phyloP scores from a whole-genome alignment of 2,329 filamentous ascomycete species.

The Ophiostoma angusticollis region DNA sequence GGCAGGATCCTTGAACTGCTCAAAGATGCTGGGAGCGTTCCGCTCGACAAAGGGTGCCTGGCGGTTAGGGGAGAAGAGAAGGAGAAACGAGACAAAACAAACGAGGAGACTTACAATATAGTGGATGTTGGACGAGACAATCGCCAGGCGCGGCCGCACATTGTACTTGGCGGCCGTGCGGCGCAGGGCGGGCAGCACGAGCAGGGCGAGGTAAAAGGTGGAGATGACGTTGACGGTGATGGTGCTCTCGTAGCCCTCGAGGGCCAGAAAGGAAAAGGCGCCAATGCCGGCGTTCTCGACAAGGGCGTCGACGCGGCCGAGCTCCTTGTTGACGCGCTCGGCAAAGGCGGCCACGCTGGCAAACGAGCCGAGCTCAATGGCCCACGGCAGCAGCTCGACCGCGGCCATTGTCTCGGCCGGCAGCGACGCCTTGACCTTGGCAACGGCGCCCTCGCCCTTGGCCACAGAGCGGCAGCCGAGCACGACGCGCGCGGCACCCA shows the following conservation, averaged over 20 bases:
- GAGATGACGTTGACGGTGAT: constrained; percentile 35
- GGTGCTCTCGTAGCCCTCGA: constrained; percentile 27
- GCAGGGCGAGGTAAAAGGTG: constrained; percentile 31
- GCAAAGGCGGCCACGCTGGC: constrained; percentile 32
- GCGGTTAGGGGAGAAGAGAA: neutral
- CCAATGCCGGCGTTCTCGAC: constrained; percentile 29
- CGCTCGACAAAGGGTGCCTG: constrained; percentile 24
- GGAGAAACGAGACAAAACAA: too few species aligned
- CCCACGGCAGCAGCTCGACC: constrained; percentile 33
- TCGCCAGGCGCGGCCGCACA: constrained; percentile 22
- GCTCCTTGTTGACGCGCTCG: constrained; percentile 13
- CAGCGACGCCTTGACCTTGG: constrained; percentile 22
- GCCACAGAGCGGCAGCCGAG: constrained; percentile 24
- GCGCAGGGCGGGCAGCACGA: constrained; percentile 30
- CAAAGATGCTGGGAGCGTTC: constrained; percentile 20
- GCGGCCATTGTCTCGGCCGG: constrained; percentile 4
- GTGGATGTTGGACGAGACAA: constrained; percentile 29
- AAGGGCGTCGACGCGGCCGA: constrained; percentile 30
- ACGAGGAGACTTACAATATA: constrained; percentile 15
- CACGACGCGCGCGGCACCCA: constrained; percentile 26
- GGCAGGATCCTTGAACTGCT: constrained; percentile 19
- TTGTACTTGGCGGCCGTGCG: constrained; percentile 23
- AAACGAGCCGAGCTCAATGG: constrained; percentile 34
- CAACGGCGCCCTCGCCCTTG: constrained; percentile 27
- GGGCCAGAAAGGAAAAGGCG: constrained; percentile 4